Base-by-base conservation (phyloP, 257 asterid genomes). In the Ehretia macrophylla region DNA sequence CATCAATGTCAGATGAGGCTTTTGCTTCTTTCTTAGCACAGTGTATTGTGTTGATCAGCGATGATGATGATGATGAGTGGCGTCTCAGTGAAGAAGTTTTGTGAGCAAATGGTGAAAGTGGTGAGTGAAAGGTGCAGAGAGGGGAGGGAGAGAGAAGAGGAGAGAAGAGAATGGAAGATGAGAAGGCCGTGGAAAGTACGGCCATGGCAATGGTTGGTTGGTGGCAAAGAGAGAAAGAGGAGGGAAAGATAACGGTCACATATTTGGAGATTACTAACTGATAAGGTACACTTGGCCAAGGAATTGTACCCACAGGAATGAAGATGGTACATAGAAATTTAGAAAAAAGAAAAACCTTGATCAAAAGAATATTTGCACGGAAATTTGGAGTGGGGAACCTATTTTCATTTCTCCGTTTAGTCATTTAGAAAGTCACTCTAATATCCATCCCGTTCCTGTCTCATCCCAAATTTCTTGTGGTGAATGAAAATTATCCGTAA, bases 181-280 rank as follows among this genome's bases (percentile, higher is more conserved):
- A 58, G 51, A 75, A 67, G 55, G 81, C 84, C 79, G 81, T 73
- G 72, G 71, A 42, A 14, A 42, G 44, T 48, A 72, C 71, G 72
- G 95, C 86, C 89, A 83, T 85, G 56, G 67, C 55, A 12, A 40
- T 50, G 82, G 69, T 17, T 18, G 68, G 78, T 39, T 50, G 64
- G 63, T 62, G 63, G 10, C 8, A 55, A 55, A 51, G 23, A 66
- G n/a, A 53, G 42, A 52, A 60, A 17, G 68, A 17, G 75, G 68
- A 72, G 69, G 76, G 72, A 79, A 72, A 63, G 71, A 74, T 70
- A 70, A 67, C 73, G 64, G 63, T 40, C 47, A 42, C 47, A 42
- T 11, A 42, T 27, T 27, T 42, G 47, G 47, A 42, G 12, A 42
- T 42, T 27, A 27, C 35, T 42, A 42, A 42, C 47, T 20, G 62